Conservation (phyloP, 139 green algal species). For the Bryopsis sp. region DNA sequence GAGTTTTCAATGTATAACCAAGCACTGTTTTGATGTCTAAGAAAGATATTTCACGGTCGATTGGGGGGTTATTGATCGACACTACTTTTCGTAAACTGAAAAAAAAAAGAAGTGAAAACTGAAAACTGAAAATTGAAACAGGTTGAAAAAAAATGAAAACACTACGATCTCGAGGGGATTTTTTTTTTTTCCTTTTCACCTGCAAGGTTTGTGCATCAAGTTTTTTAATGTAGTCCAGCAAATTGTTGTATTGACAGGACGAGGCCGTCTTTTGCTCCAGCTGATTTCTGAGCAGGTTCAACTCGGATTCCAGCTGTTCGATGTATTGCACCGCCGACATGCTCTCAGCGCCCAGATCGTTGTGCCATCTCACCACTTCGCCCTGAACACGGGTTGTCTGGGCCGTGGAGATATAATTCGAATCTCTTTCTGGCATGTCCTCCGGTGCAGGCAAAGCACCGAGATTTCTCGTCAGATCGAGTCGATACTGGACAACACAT, state of each 20-base stretch:
- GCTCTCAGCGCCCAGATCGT: constrained; percentile 42
- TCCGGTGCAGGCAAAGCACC: background rate
- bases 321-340: constrained; percentile 70
- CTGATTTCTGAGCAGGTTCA: constrained; percentile 37
- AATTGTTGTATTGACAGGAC: background rate
- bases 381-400: constrained; percentile 25
- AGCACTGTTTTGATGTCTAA: background rate
- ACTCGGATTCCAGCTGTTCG: constrained; percentile 57
- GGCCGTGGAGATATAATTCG: background rate
- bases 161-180: background rate
- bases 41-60: background rate
- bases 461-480: background rate
- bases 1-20: background rate
- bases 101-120: background rate
- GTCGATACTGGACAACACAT: background rate
- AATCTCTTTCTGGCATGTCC: background rate
- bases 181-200: background rate
- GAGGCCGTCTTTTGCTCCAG: constrained; percentile 5
- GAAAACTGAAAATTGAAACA: constrained; percentile 7
- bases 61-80: too few relatives aligned
- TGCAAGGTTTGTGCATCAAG: background rate
- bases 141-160: background rate
- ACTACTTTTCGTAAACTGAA: background rate
- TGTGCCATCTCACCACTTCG: constrained; percentile 76
- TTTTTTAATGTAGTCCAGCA: background rate